A percentile compares a stretch with the other conserved stretches of the same genome.
Conservation (phyloP, 257 asterid genomes). For the Anisodus tanguticus region DNA sequence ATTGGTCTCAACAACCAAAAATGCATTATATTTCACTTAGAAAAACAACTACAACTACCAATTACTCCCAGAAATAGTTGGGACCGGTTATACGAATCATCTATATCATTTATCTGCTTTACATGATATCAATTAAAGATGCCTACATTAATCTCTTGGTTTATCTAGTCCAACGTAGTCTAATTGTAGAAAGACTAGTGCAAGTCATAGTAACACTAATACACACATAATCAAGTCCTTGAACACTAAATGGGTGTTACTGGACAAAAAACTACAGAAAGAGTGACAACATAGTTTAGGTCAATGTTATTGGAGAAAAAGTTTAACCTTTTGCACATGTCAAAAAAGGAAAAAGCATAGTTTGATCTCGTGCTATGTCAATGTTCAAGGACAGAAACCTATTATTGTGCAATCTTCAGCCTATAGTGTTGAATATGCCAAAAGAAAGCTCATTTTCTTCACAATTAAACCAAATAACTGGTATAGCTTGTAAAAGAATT, state of each 20-base stretch:
- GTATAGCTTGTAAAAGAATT: background rate
- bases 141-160: slow-evolving; percentile 4
- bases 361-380: background rate
- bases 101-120: background rate
- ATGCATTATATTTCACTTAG: background rate
- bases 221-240: background rate
- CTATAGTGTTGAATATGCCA: background rate
- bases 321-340: background rate
- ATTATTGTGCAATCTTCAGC: background rate
- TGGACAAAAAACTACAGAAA: background rate
- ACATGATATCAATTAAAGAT: background rate
- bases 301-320: background rate
- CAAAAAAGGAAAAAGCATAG: background rate
- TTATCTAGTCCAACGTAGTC: background rate
- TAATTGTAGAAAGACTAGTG: background rate
- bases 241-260: background rate
- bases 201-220: background rate
- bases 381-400: background rate
- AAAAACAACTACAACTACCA: background rate
- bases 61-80: background rate
- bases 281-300: background rate
- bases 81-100: background rate
- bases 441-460: background rate
- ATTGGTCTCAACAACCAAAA: background rate
- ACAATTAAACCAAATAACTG: background rate